Conservation (phyloP, 768 basidiomycete species). For the Mycena alexandri region DNA sequence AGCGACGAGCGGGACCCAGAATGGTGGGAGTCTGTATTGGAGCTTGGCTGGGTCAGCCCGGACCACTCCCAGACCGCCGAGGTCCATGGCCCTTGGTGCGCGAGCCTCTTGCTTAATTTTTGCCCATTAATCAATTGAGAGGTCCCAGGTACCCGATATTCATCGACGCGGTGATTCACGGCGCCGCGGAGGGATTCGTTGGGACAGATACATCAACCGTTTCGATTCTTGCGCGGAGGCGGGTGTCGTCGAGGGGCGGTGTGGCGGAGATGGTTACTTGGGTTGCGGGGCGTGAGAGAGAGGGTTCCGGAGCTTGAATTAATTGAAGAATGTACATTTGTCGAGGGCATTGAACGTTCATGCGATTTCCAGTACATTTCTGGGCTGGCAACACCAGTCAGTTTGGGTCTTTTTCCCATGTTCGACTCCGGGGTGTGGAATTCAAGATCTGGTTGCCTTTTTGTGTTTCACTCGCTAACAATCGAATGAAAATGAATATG, state of each 20-base stretch:
- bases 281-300: conserved; percentile 34
- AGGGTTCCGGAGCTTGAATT: no score
- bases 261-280: conserved; percentile 51
- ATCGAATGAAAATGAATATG: no score
- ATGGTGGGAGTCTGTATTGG: conserved; percentile 50
- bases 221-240: conserved; percentile 55
- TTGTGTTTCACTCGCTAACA: no score
- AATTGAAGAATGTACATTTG: no score
- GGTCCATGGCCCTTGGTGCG: conserved; percentile 44
- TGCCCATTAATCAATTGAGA: no score
- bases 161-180: conserved; percentile 63
- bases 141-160: conserved; percentile 63
- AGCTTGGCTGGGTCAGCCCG: conserved; percentile 48
- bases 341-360: no score
- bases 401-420: no score
- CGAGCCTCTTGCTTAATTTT: no score
- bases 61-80: conserved; percentile 49
- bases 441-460: no score
- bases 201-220: conserved; percentile 67
- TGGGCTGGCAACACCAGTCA: no score
- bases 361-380: no score
- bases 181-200: conserved; percentile 58
- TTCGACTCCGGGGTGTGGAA: no score
- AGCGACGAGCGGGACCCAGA: conserved; percentile 53
- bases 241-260: conserved; percentile 58